Evolutionary conservation across 176 grass and related monocot genomes (phyloP).

Genomic region (Lolium multiflorum): DNA sequence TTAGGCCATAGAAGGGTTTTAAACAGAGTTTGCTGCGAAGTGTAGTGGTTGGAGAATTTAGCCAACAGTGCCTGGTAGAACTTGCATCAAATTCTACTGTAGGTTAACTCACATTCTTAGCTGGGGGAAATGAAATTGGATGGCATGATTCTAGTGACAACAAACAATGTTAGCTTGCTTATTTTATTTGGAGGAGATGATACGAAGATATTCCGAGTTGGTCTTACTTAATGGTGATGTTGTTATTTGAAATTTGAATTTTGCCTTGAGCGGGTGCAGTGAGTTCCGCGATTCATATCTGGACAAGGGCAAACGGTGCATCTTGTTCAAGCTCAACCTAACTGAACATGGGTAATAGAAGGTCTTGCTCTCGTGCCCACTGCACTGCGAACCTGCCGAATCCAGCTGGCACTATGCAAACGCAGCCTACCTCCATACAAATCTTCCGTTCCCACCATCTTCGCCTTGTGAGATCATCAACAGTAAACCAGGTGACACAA

Average conservation of each 20-base stretch:
- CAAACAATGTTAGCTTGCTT: not conserved
- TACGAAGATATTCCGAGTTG: not conserved
- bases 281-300: not conserved
- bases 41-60: not conserved
- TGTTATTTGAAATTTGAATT: not conserved
- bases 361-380: not conserved
- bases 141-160: not conserved
- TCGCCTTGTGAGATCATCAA: not conserved
- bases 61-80: not conserved
- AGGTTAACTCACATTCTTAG: not conserved
- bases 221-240: not conserved
- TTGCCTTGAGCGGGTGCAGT: not conserved
- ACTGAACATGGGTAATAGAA: not conserved
- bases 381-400: not conserved
- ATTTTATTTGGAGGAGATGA: not conserved
- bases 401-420: not conserved
- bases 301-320: not conserved
- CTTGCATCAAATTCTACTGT: not conserved
- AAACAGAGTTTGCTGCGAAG: not conserved
- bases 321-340: not conserved
- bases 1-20: not conserved
- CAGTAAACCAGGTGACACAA: no score
- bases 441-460: not conserved
- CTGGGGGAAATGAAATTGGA: not conserved
- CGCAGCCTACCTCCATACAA: no score